These are phyloP conservation scores for Geotrichum cucujoidarum DNA, from an alignment of 1,139 yeast species.

Conservation along the genomic window DNA sequence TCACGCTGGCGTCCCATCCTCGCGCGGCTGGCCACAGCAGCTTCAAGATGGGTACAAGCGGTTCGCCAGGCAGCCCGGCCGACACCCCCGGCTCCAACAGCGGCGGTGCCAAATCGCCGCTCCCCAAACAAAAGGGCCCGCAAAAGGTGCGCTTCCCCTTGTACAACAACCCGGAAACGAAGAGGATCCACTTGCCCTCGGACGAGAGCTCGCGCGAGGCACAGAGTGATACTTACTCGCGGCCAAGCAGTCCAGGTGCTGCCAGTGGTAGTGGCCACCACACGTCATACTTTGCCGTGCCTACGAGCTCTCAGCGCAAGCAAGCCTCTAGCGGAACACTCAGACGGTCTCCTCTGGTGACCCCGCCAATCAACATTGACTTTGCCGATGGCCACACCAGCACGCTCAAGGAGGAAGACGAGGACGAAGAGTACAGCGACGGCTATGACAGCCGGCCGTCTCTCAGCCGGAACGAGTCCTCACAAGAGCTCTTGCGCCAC, in stretches of 20 bases:
- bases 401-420: not conserved
- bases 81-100: not conserved
- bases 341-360: too few species aligned
- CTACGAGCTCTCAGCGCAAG: too few species aligned
- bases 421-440: not conserved
- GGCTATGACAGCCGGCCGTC: too few species aligned
- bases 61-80: conserved; percentile 3
- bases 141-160: conserved; percentile 34
- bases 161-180: conserved; percentile 29
- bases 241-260: not conserved
- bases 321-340: too few species aligned
- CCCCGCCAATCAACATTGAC: conserved; percentile 12
- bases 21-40: too few species aligned
- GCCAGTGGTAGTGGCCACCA: conserved; percentile 11
- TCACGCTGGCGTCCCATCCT: too few species aligned
- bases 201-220: conserved; percentile 23
- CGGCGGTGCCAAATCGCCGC: too few species aligned
- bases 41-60: conserved; percentile 4
- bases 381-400: not conserved
- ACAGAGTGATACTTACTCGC: conserved; percentile 9
- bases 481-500: too few species aligned
- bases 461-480: too few species aligned
- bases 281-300: too few species aligned
- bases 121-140: conserved; percentile 11
- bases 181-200: conserved; percentile 28